These are phyloP conservation scores for Suillus variegatus DNA, from an alignment of 768 basidiomycete species.

Conservation along the genomic window DNA sequence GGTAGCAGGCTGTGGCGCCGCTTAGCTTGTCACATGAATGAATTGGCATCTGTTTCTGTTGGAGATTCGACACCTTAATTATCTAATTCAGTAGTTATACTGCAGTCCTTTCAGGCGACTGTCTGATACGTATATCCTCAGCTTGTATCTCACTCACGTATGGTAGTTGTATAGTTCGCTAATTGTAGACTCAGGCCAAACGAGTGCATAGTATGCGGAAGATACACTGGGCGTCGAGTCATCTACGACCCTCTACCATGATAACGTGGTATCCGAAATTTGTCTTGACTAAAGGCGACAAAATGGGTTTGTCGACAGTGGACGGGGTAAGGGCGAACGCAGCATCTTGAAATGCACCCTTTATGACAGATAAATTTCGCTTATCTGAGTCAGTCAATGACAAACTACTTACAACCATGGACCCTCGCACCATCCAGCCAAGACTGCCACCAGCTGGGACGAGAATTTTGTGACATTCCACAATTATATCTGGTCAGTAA, in stretches of 20 bases:
- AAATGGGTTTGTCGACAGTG: constrained; percentile 73
- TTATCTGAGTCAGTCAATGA: constrained; percentile 1
- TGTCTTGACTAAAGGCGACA: constrained; percentile 79
- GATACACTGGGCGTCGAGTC: constrained; percentile 7
- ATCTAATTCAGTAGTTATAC: not conserved
- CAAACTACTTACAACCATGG: constrained; percentile 65
- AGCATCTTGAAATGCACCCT: constrained; percentile 84
- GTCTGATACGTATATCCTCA: constrained; percentile 7
- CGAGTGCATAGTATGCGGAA: not conserved
- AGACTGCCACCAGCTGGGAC: constrained; percentile 75
- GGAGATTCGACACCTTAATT: not conserved
- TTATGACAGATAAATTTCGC: constrained; percentile 13
- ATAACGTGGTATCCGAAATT: constrained; percentile 87
- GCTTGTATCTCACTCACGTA: constrained; percentile 7
- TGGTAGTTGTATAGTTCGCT: constrained; percentile 1
- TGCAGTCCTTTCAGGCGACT: not conserved
- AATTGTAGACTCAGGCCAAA: constrained; percentile 7
- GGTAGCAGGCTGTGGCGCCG: constrained; percentile 8
- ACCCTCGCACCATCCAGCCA: constrained; percentile 85
- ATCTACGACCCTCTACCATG: constrained; percentile 86
- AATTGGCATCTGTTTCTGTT: not conserved
- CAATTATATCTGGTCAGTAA: not conserved
- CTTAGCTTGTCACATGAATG: constrained; percentile 7
- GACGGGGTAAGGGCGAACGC: constrained; percentile 82
- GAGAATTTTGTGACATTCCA: constrained; percentile 3